Conservation (phyloP, 129 eudicot genomes). For the Tanacetum coccineum region DNA sequence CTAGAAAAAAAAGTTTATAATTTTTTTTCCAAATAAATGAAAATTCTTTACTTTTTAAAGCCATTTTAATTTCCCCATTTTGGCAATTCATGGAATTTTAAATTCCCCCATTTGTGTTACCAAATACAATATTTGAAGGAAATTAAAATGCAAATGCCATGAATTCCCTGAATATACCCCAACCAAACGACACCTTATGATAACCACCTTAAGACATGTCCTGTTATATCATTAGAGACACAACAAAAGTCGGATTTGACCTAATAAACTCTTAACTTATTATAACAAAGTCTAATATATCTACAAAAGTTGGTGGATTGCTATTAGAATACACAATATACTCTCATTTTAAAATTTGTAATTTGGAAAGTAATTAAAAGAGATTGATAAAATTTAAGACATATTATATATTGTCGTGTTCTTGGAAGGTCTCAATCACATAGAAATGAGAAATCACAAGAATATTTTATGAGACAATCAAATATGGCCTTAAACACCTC, state of each 20-base stretch:
- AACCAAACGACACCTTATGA: no score
- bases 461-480: conserved; percentile 29
- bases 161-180: no score
- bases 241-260: background rate
- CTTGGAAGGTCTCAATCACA: conserved; percentile 35
- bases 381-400: conserved; percentile 14
- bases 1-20: no score
- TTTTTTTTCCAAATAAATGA: no score
- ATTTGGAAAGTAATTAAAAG: conserved; percentile 9
- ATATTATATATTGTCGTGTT: conserved; percentile 22
- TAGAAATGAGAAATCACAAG: background rate
- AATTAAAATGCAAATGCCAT: no score
- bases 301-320: conserved; percentile 16
- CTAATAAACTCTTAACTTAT: background rate
- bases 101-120: no score
- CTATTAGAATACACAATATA: background rate
- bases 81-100: no score
- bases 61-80: no score
- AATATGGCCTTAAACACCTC: conserved; percentile 36
- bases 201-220: no score
- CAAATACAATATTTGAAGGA: no score
- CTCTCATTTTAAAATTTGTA: conserved; percentile 7
- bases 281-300: background rate
- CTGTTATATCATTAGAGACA: no score
- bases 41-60: no score